Evolutionary conservation across 1,284 basidiomycete genomes (phyloP).

Genomic region (Ustilago lituana): DNA sequence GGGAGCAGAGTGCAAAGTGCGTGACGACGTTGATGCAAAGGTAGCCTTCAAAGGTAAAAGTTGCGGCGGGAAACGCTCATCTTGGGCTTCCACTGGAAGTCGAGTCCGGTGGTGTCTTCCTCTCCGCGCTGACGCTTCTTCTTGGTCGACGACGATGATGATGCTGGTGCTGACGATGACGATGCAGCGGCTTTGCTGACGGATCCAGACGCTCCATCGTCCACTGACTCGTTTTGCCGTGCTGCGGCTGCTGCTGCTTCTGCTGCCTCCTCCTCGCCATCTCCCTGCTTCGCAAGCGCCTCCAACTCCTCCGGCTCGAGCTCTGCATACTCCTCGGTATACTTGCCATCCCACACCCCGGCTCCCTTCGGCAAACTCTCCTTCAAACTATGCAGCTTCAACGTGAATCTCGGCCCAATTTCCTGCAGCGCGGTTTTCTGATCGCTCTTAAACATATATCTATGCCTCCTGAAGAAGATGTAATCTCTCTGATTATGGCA

Average conservation of each 20-base stretch:
- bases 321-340: constrained; percentile 59
- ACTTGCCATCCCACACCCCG: constrained; percentile 74
- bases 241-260: constrained; percentile 3
- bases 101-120: constrained; percentile 50
- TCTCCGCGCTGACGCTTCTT: constrained; percentile 44
- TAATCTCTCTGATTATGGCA: constrained; percentile 98
- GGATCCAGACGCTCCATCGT: too few species aligned
- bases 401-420: constrained; percentile 95
- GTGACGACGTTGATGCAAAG: too few species aligned
- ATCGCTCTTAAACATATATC: constrained; percentile 87
- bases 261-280: constrained; percentile 9
- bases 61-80: constrained; percentile 59
- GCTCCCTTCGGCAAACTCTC: constrained; percentile 79
- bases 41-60: constrained; percentile 51
- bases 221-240: neutral
- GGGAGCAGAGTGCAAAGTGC: too few species aligned
- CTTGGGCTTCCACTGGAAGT: constrained; percentile 66
- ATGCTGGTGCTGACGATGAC: neutral
- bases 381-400: constrained; percentile 89
- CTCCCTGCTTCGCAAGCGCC: constrained; percentile 20
- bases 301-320: constrained; percentile 56
- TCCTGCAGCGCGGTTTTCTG: constrained; percentile 90
- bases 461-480: constrained; percentile 94
- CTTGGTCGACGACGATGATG: constrained; percentile 1
- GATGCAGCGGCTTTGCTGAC: neutral